Conservation (phyloP, 2,329 filamentous ascomycete species). For the Scedosporium aurantiacum region DNA sequence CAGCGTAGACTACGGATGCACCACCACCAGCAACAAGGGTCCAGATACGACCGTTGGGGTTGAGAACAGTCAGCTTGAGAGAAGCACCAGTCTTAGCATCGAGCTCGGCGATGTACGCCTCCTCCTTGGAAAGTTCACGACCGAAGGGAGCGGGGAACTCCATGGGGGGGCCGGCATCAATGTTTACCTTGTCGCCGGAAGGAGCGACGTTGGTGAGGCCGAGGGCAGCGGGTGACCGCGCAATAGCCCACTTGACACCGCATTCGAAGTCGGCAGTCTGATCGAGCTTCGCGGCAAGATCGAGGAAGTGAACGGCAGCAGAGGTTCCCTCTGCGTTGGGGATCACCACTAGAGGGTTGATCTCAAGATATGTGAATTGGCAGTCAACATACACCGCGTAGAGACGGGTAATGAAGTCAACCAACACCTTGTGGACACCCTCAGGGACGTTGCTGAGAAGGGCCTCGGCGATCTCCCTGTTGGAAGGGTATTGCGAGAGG, state of each 20-base stretch:
- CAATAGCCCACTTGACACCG: slow-evolving; percentile 97
- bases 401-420: slow-evolving; percentile 97
- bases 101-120: slow-evolving; percentile 97
- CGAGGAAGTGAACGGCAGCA: slow-evolving; percentile 92
- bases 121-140: slow-evolving; percentile 96
- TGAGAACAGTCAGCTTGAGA: slow-evolving; percentile 94
- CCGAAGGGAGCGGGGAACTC: slow-evolving; percentile 99
- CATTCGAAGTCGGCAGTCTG: slow-evolving; percentile 99
- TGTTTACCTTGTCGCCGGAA: slow-evolving; percentile 65
- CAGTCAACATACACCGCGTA: slow-evolving; percentile 73
- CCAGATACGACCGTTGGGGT: slow-evolving; percentile 87
- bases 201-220: slow-evolving; percentile 61
- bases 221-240: slow-evolving; percentile 78
- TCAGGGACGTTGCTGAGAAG: slow-evolving; percentile 89
- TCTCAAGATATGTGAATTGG: slow-evolving; percentile 99
- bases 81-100: slow-evolving; percentile 99
- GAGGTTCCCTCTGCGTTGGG: slow-evolving; percentile 88
- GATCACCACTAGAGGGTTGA: slow-evolving; percentile 97
- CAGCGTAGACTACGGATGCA: slow-evolving; percentile 97
- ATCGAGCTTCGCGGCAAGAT: slow-evolving; percentile 96
- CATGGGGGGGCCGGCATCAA: slow-evolving; percentile 95
- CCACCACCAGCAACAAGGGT: slow-evolving; percentile 97
- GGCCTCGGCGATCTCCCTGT: slow-evolving; percentile 76
- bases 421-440: slow-evolving; percentile 93
- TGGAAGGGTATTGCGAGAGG: slow-evolving; percentile 87